Evolutionary conservation across 371 early-diverging fungal species (phyloP).

Genomic region (Lichtheimia ramosa): DNA sequence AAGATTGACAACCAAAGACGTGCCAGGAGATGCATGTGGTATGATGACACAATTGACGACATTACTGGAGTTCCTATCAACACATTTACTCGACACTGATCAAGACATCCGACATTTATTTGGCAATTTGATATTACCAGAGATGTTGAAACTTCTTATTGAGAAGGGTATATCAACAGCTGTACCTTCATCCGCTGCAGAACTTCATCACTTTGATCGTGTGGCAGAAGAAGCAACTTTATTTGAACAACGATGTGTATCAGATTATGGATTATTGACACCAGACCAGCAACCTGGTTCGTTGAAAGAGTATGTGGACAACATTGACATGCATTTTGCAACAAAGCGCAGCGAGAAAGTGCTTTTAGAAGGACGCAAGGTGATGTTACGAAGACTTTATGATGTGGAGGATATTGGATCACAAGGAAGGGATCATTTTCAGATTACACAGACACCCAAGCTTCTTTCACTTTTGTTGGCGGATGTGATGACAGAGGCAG

Average conservation of each 20-base stretch:
- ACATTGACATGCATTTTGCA: constrained; percentile 42
- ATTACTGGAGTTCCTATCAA: constrained; percentile 5
- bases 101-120: constrained; percentile 7
- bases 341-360: constrained; percentile 31
- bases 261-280: background rate
- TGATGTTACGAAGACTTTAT: constrained; percentile 44
- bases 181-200: constrained; percentile 13
- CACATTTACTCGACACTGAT: background rate
- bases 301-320: constrained; percentile 8
- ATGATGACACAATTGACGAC: background rate
- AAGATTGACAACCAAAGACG: background rate
- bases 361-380: constrained; percentile 32
- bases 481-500: constrained; percentile 37
- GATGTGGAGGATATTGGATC: constrained; percentile 27
- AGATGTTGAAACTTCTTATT: constrained; percentile 13
- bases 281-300: background rate
- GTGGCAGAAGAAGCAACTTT: constrained; percentile 1
- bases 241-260: constrained; percentile 16
- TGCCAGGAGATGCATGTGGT: background rate
- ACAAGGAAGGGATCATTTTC: constrained; percentile 15
- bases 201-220: constrained; percentile 11
- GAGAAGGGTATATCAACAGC: constrained; percentile 6
- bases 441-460: constrained; percentile 46
- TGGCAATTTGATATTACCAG: constrained; percentile 23
- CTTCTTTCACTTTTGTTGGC: constrained; percentile 27